Percentiles rank a stretch among this genome's conserved stretches.
phyloP scores from a whole-genome alignment of 1,284 basidiomycete genomes.

The Chondrostereum purpureum region DNA sequence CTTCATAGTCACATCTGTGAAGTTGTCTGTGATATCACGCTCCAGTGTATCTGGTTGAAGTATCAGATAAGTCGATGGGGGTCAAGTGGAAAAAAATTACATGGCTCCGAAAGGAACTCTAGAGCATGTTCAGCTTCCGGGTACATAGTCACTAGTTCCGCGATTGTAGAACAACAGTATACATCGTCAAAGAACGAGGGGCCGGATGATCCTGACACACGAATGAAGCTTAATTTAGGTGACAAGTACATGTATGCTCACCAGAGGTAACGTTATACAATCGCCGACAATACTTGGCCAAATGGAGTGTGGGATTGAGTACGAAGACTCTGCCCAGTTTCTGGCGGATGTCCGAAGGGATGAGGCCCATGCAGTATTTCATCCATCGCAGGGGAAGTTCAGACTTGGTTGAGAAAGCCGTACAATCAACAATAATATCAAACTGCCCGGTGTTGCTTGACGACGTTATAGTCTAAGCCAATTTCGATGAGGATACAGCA shows the following conservation, averaged over 20 bases:
- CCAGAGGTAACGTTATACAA: slow-evolving; percentile 72
- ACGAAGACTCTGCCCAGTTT: slow-evolving; percentile 60
- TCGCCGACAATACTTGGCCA: slow-evolving; percentile 69
- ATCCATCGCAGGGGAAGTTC: slow-evolving; percentile 81
- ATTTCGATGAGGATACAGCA: slow-evolving; percentile 26
- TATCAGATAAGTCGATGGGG: slow-evolving; percentile 1
- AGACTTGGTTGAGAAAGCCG: slow-evolving; percentile 68
- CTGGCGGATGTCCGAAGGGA: slow-evolving; percentile 60
- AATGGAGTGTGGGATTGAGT: slow-evolving; percentile 74
- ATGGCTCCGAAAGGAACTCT: slow-evolving; percentile 44
- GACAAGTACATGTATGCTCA: not conserved
- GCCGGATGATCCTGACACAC: no score
- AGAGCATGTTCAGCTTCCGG: slow-evolving; percentile 45
- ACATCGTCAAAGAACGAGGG: slow-evolving; percentile 47
- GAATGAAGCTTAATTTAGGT: slow-evolving; percentile 8
- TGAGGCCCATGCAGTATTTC: slow-evolving; percentile 73
- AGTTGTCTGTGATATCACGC: slow-evolving; percentile 44
- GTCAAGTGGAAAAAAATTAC: slow-evolving; percentile 26
- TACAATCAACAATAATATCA: slow-evolving; percentile 80
- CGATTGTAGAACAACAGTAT: slow-evolving; percentile 51
- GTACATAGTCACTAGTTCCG: slow-evolving; percentile 40
- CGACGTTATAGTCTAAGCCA: slow-evolving; percentile 27
- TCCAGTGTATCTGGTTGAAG: slow-evolving; percentile 47
- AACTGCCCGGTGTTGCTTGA: slow-evolving; percentile 30
- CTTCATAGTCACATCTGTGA: slow-evolving; percentile 59